Conservation (phyloP, 257 asterid genomes). For the Ocimum tenuiflorum region DNA sequence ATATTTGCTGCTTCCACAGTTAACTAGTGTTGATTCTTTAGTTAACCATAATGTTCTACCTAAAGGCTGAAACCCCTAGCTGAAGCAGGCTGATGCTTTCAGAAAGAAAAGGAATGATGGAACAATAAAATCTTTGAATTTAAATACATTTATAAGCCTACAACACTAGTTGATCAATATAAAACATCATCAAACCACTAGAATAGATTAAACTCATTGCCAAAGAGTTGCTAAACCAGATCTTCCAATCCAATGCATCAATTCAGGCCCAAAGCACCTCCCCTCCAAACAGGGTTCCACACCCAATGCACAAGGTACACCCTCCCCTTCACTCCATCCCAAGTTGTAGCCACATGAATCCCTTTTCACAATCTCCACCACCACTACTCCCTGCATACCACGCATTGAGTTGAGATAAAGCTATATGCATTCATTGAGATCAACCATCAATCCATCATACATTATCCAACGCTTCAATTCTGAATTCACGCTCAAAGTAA, state of each 20-base stretch:
- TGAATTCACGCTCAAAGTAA: too few species aligned
- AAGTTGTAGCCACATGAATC: constrained; percentile 53
- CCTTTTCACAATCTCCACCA: too few species aligned
- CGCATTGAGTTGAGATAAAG: too few species aligned
- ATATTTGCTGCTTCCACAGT: not conserved
- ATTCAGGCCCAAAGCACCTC: constrained; percentile 73
- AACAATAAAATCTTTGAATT: not conserved
- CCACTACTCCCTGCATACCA: too few species aligned
- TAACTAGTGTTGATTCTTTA: constrained; percentile 9
- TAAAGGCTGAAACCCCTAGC: not conserved
- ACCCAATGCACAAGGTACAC: constrained; percentile 79
- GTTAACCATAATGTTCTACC: constrained; percentile 11
- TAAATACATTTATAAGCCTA: not conserved
- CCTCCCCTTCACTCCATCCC: constrained; percentile 60
- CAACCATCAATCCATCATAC: too few species aligned
- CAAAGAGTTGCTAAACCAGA: not conserved
- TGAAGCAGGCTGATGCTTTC: not conserved
- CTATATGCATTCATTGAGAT: too few species aligned
- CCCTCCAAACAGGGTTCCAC: constrained; percentile 54
- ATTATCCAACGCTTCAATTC: too few species aligned
- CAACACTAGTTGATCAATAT: not conserved
- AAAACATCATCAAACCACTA: not conserved
- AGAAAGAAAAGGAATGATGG: not conserved
- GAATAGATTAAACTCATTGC: not conserved
- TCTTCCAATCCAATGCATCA: constrained; percentile 46